A percentile compares a stretch with the other conserved stretches of the same genome.
Conservation (phyloP, 257 asterid genomes). For the Catharanthus roseus region DNA sequence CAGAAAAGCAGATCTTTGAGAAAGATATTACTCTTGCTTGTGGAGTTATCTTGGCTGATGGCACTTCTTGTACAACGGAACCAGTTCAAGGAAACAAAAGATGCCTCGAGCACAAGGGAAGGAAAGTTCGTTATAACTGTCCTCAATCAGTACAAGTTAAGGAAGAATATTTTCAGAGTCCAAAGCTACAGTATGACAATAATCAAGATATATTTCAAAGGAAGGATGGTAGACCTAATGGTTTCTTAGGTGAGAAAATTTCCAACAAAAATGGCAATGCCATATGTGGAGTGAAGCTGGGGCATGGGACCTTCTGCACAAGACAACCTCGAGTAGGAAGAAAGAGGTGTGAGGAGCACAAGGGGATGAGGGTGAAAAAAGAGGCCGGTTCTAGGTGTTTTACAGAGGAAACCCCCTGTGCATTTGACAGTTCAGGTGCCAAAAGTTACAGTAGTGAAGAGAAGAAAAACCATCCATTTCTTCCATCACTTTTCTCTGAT, state of each 20-base stretch:
- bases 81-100: conserved; percentile 34
- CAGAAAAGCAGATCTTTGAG: neutral
- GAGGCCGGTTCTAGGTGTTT: conserved; percentile 5
- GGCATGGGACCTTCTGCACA: conserved; percentile 26
- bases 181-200: neutral
- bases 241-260: neutral
- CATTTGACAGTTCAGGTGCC: conserved; percentile 6
- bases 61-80: conserved; percentile 27
- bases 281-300: conserved; percentile 27
- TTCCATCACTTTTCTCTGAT: conserved; percentile 8
- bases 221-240: neutral
- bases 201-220: neutral
- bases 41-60: conserved; percentile 30
- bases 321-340: conserved; percentile 30
- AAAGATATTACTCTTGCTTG: conserved; percentile 17
- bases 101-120: conserved; percentile 33
- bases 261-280: neutral
- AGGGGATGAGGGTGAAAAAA: conserved; percentile 30
- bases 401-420: conserved; percentile 1
- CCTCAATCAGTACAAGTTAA: conserved; percentile 5
- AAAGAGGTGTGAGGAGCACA: conserved; percentile 37
- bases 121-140: conserved; percentile 12
- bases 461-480: neutral
- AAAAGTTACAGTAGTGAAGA: conserved; percentile 1
- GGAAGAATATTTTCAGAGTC: conserved; percentile 15